A percentile compares a stretch with the other conserved stretches of the same genome.
These are phyloP conservation scores for Gnaphalium uliginosum DNA, from an alignment of 129 eudicot species.

Conservation along the genomic window DNA sequence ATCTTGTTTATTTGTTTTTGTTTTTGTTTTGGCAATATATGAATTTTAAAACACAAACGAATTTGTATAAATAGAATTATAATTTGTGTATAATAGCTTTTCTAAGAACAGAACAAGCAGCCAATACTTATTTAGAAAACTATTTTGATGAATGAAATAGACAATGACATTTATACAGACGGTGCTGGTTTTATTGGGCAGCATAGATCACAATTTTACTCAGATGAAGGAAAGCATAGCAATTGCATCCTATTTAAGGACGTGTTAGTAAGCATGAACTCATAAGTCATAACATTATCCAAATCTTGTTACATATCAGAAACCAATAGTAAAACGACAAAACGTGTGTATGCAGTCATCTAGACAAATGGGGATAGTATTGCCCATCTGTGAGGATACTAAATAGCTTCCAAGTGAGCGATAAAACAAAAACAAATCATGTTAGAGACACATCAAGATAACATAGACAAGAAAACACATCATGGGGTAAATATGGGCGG, in stretches of 20 bases:
- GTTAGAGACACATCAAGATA: neutral
- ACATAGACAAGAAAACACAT: neutral
- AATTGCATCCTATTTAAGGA: constrained; percentile 10
- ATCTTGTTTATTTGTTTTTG: neutral
- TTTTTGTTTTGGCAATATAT: too few relatives aligned
- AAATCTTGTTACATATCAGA: neutral
- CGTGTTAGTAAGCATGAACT: constrained; percentile 5
- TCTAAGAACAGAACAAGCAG: too few relatives aligned
- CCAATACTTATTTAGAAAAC: too few relatives aligned
- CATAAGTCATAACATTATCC: constrained; percentile 11
- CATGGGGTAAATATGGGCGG: neutral
- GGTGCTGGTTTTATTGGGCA: neutral
- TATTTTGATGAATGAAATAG: neutral
- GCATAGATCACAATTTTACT: neutral
- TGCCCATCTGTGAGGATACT: constrained; percentile 83
- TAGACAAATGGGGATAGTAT: constrained; percentile 86
- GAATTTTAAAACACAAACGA: too few relatives aligned
- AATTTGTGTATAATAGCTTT: neutral
- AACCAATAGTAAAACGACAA: constrained; percentile 1
- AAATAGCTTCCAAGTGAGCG: constrained; percentile 54
- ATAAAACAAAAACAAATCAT: neutral
- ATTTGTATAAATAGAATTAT: neutral
- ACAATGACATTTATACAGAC: neutral
- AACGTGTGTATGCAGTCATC: neutral
- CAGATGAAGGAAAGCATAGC: neutral